These are phyloP conservation scores for Hydrangea macrophylla DNA, from an alignment of 148 eudicot genomes.

Conservation along the genomic window DNA sequence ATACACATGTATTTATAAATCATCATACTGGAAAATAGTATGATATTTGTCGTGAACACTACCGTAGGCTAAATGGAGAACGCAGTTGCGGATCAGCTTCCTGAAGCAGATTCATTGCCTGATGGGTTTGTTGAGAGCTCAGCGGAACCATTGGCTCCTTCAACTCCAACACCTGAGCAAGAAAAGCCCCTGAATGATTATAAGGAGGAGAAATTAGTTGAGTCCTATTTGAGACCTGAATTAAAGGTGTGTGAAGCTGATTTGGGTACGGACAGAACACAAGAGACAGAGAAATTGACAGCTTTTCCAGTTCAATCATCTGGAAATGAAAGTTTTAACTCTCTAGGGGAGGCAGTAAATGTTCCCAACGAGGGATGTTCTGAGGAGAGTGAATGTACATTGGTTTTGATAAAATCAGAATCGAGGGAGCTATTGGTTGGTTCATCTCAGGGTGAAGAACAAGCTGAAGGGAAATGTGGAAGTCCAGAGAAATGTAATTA, in stretches of 20 bases:
- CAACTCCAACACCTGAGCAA: constrained; percentile 33
- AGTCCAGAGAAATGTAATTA: constrained; percentile 32
- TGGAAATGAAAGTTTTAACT: constrained; percentile 39
- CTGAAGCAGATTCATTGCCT: constrained; percentile 80
- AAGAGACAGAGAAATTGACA: constrained; percentile 29
- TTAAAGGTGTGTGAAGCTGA: constrained; percentile 17
- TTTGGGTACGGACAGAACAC: constrained; percentile 28
- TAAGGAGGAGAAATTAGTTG: constrained; percentile 35
- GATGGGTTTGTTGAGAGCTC: constrained; percentile 83
- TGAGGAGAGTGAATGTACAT: constrained; percentile 25
- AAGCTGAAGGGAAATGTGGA: constrained; percentile 22
- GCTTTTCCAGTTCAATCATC: constrained; percentile 40
- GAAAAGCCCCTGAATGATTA: constrained; percentile 30
- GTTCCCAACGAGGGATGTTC: constrained; percentile 30
- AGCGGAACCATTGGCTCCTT: constrained; percentile 38
- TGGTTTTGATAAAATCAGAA: constrained; percentile 18
- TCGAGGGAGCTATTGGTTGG: constrained; percentile 2
- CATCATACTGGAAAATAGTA: neutral
- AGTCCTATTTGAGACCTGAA: constrained; percentile 28
- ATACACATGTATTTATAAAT: no score
- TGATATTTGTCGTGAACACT: neutral
- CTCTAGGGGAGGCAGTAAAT: constrained; percentile 27
- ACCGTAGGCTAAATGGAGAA: constrained; percentile 53
- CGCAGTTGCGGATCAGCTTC: constrained; percentile 54
- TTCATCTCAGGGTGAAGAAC: constrained; percentile 19